Conservation (phyloP, 495 filamentous ascomycete genomes). For the Penicillium cinerascens region DNA sequence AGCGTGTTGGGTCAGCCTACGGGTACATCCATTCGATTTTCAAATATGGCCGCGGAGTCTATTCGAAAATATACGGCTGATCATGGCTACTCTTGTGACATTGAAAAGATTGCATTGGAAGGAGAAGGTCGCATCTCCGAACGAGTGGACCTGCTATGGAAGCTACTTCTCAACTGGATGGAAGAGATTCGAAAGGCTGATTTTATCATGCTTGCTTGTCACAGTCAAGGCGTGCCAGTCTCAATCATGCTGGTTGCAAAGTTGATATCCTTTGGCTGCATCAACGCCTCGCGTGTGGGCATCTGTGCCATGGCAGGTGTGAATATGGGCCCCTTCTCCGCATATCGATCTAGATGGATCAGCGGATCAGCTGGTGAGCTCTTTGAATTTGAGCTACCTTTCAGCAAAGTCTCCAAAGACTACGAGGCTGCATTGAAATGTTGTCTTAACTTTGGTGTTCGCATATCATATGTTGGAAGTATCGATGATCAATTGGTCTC, state of each 20-base stretch:
- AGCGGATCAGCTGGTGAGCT: conserved; percentile 87
- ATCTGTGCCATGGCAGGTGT: conserved; percentile 95
- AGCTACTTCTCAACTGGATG: conserved; percentile 90
- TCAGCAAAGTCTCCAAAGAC: conserved; percentile 75
- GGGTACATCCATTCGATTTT: conserved; percentile 90
- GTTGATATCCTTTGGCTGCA: conserved; percentile 73
- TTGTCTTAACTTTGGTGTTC: conserved; percentile 71
- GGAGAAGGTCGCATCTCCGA: conserved; percentile 96
- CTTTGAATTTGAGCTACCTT: conserved; percentile 81
- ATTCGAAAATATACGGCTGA: conserved; percentile 76
- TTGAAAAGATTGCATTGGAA: conserved; percentile 91
- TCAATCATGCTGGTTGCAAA: conserved; percentile 91
- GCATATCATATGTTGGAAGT: conserved; percentile 81
- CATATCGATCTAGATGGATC: conserved; percentile 79
- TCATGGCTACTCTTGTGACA: conserved; percentile 60
- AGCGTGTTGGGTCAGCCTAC: conserved; percentile 90
- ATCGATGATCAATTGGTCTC: conserved; percentile 97
- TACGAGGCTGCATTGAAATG: conserved; percentile 72
- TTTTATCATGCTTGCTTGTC: conserved; percentile 83
- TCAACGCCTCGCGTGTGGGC: conserved; percentile 66
- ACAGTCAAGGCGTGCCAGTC: conserved; percentile 94
- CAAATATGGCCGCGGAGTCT: conserved; percentile 78
- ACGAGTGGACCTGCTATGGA: conserved; percentile 89
- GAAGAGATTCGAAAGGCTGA: conserved; percentile 84
- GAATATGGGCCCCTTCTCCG: conserved; percentile 84